These are phyloP conservation scores for Scheffersomyces coipomensis DNA, from an alignment of 805 yeast genomes.

Conservation along the genomic window DNA sequence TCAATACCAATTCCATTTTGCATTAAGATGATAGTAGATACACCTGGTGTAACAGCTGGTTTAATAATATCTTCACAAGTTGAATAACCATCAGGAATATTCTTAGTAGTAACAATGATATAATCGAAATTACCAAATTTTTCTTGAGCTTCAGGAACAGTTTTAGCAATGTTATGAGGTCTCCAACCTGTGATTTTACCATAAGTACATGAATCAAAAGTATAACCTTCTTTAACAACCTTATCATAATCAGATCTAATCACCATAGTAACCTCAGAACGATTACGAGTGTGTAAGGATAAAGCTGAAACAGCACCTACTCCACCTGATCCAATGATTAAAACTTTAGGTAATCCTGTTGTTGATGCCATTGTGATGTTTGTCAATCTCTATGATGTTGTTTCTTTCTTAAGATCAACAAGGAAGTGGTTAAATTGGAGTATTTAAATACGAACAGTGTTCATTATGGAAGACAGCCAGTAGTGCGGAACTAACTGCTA, in stretches of 20 bases:
- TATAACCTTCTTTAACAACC: conserved; percentile 26
- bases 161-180: conserved; percentile 27
- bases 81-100: conserved; percentile 31
- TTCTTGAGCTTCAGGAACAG: conserved; percentile 26
- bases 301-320: conserved; percentile 79
- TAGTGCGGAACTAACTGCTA: too few relatives aligned
- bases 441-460: too few relatives aligned
- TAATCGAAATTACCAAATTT: conserved; percentile 30
- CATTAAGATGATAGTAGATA: conserved; percentile 30
- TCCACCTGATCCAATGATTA: conserved; percentile 82
- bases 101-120: conserved; percentile 38
- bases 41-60: conserved; percentile 26
- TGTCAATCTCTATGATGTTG: too few relatives aligned
- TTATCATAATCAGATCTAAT: conserved; percentile 35
- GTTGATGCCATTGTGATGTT: too few relatives aligned
- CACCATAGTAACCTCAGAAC: conserved; percentile 38
- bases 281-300: conserved; percentile 49
- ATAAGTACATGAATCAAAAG: conserved; percentile 30
- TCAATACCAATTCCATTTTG: conserved; percentile 43
- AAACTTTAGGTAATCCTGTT: conserved; percentile 29
- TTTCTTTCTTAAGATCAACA: too few relatives aligned
- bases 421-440: too few relatives aligned
- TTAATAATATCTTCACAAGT: conserved; percentile 43
- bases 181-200: conserved; percentile 28
- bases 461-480: too few relatives aligned